Base-by-base conservation (phyloP, 2,329 filamentous ascomycete species). In the Alternaria panax region DNA sequence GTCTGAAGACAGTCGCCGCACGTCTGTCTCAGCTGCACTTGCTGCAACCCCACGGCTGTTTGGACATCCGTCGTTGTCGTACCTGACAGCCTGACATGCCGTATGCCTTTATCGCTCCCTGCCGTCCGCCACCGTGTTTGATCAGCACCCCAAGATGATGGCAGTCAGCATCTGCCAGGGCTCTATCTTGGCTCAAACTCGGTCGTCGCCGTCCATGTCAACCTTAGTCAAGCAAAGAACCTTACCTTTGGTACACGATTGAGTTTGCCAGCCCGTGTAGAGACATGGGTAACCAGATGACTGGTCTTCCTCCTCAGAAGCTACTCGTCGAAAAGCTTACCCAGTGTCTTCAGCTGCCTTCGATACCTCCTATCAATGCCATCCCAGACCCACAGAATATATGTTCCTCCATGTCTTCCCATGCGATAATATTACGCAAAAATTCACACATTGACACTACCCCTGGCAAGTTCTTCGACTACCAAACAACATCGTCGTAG, bases 21-120 rank as follows among this genome's bases (percentile, higher is more conserved):
- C 51, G n/a, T 56, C 25, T 57, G 60, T 55, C 53, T 63, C 60
- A 50, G 57, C 50, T 27, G 24, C 42, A 20, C 38, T 25, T 47
- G 43, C 14, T 30, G 32, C 52, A 46, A 53, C 24, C 36, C 51
- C n/a, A 28, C 32, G 30, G 14, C 41, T 32, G 32, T 52, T 43
- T 53, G 41, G 18, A 53, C 30, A 22, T 41, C 18, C 18, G 28
- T 47, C 51, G 28, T 54, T n/a, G 46, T 38, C 34, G 28, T 48
- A 40, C 51, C 27, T 46, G 14, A 38, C 38, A 30, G 46, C 34
- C n/a, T 51, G 34, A 46, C 22, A 25, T 24, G n/a, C 36, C 30
- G 20, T 28, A 47, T 47, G 45, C 28, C 30, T 47, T 28, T n/a
- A 24, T 34, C 30, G 28, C 30, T 24, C 30, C 22, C 45, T 48